Base-by-base conservation (phyloP, 345 rosid species). In the Camelina laxa region DNA sequence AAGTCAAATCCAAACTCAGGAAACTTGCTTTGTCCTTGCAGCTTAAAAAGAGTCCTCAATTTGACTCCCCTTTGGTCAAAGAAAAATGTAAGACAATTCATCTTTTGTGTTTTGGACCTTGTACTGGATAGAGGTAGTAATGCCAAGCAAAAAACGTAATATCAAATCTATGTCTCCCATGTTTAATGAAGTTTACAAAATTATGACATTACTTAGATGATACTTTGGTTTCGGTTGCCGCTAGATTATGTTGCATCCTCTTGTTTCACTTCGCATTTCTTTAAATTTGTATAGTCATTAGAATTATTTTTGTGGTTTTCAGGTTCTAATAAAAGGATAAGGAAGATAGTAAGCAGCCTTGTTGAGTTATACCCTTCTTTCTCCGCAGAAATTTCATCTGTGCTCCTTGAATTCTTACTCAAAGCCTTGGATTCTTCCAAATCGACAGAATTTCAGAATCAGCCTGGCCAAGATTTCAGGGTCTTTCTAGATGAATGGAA, bases 301-400 rank as follows among this genome's bases (percentile, higher is more conserved):
- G 1, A 63, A 67, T 75, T 38, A 21, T 70, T 62, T 19, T 75
- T 65, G 12, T 66, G 13, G 39, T 77, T 84, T 47, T 79, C 97
- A 91, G 97, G 91, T 70, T 77, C 77, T 53, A 86, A 84, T 80
- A 90, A 82, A 80, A 85, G 70, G 58, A 79, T 54, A 27, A 72
- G 55, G 65, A 85, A 82, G 85, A 85, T 79, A 54, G 77, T 84
- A 76, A 90, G 86, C 75, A 69, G 19, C 76, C 87, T 95, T 24
- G 79, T 83, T 59, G 86, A 74, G 79, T 80, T 92, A 57, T 89
- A 84, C 80, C 75, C 88, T 75, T 84, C 92, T 50, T 88, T 79
- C 81, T 76, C 97, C 20, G 81, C 92, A 17, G 97, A 92, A 83
- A 84, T 88, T 47, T 82, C 86, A 22, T 87, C 97, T 33, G 87